These are phyloP conservation scores for Artemisia princeps DNA, from an alignment of 140 eudicot species.

Conservation along the genomic window DNA sequence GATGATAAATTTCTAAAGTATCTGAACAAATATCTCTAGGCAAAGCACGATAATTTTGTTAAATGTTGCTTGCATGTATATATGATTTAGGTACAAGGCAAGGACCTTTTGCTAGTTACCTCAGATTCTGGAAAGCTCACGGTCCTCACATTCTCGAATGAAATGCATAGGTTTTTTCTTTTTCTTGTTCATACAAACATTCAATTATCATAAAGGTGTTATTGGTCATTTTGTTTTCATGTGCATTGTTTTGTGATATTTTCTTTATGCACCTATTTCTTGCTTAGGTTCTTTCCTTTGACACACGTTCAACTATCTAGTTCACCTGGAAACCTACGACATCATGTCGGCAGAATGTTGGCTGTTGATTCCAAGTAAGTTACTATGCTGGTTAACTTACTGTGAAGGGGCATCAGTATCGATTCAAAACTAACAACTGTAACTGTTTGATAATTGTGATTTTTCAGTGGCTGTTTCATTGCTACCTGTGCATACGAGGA, in stretches of 20 bases:
- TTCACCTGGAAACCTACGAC: conserved; percentile 68
- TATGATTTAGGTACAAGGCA: conserved; percentile 51
- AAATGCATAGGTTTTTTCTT: conserved; percentile 78
- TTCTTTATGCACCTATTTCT: conserved; percentile 19
- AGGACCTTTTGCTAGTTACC: conserved; percentile 65
- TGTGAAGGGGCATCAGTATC: background rate
- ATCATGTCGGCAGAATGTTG: conserved; percentile 81
- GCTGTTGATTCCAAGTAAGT: conserved; percentile 79
- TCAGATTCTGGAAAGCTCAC: conserved; percentile 96
- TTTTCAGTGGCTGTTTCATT: conserved; percentile 74
- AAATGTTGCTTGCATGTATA: conserved; percentile 17
- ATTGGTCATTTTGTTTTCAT: conserved; percentile 5
- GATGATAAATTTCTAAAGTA: background rate
- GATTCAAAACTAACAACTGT: background rate
- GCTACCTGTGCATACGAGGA: conserved; percentile 81
- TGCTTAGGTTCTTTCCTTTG: conserved; percentile 64
- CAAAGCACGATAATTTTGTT: background rate
- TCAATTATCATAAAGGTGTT: conserved; percentile 12
- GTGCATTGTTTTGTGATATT: conserved; percentile 16
- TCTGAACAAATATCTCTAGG: background rate
- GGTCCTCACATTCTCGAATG: conserved; percentile 66
- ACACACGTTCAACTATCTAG: conserved; percentile 57
- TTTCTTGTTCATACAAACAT: background rate
- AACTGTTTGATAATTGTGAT: conserved; percentile 20
- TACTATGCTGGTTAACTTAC: conserved; percentile 20